Percentiles rank a stretch among this genome's conserved stretches.
Evolutionary conservation across 371 early-diverging fungal species (phyloP).

Genomic region (Mucor piriformis): DNA sequence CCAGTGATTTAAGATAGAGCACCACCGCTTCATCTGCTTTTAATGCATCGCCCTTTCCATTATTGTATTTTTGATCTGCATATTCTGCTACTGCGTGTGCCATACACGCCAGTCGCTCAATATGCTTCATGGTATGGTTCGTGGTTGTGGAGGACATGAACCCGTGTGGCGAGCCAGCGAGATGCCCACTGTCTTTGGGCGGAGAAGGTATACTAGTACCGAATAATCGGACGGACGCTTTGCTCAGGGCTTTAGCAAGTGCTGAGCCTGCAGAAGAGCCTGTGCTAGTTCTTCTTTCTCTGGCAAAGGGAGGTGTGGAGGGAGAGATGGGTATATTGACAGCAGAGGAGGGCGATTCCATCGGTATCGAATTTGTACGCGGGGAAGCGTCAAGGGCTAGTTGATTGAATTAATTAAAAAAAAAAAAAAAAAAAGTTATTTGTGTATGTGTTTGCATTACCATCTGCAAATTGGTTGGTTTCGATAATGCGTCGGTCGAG

Average conservation of each 20-base stretch:
- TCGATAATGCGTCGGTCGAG: slow-evolving; percentile 83
- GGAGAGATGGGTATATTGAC: slow-evolving; percentile 37
- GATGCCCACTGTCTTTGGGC: slow-evolving; percentile 16
- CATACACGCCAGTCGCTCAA: slow-evolving; percentile 65
- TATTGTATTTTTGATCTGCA: slow-evolving; percentile 62
- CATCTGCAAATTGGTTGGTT: slow-evolving; percentile 87
- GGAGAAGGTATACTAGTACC: slow-evolving; percentile 60
- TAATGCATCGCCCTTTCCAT: background rate
- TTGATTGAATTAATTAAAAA: background rate
- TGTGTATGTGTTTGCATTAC: slow-evolving; percentile 36
- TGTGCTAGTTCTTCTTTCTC: slow-evolving; percentile 49
- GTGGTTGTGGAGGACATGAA: slow-evolving; percentile 16
- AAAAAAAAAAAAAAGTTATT: background rate
- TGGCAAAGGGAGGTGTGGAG: slow-evolving; percentile 41
- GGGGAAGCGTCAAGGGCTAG: background rate
- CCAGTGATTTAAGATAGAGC: slow-evolving; percentile 76
- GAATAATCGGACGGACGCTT: slow-evolving; percentile 63
- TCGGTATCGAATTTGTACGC: background rate
- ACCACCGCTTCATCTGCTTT: slow-evolving; percentile 72
- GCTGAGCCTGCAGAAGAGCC: slow-evolving; percentile 50
- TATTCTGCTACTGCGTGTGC: slow-evolving; percentile 66
- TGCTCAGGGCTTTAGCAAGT: slow-evolving; percentile 62
- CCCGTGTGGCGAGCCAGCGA: slow-evolving; percentile 37
- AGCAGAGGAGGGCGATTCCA: slow-evolving; percentile 9
- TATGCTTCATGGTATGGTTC: slow-evolving; percentile 41